Evolutionary conservation across 2,329 filamentous ascomycete species (phyloP), one percentile per base, ranked within the genome.

Genomic region (Pseudogymnoascus sp.): DNA sequence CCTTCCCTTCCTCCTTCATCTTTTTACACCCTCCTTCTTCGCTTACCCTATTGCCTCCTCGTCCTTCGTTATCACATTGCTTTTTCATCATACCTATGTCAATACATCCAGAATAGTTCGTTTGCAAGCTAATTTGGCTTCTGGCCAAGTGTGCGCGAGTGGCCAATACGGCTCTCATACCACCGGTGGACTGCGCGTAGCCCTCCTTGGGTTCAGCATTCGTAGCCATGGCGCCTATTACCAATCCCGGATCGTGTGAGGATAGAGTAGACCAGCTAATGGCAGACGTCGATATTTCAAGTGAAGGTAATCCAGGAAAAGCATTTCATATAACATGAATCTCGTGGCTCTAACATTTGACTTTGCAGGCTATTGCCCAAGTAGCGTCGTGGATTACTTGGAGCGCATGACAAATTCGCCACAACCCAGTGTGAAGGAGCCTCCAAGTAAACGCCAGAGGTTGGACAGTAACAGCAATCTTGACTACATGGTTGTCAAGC

Each of bases 401-500:
- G 68, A 59, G 66, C 66, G 50, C 66, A 65, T 57, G 47, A 32
- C 63, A 59, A 3, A 70, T 70, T 32, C 64, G 64, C 58, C 65
- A 61, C 41, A 71, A 67, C 63, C 61, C 32, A 35, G 39, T 5
- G 8, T 32, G 11, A 12, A 43, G 22, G 28, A 25, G 20, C 22
- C 16, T 32, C 30, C 37, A n/a, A 50, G 4, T 60, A 25, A 30
- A 18, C 28, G 38, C 12, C 32, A 18, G 11, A 14, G 18, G 47
- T 16, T 34, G 18, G 20, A 47, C 14, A 59, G 25, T 28, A 8
- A 34, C 57, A 47, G 8, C 1, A 18, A 37, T 28, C 18, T 39
- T n/a, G 65, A 69, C 14, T 63, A 67, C 41, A 65, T 72, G 18
- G 35, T 67, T 38, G 69, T 71, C 6, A 67, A 68, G 7, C 60